Evolutionary conservation across 2,329 filamentous ascomycete genomes (phyloP), one percentile per base, ranked within the genome.

Genomic region (Alternaria triticimaculans): DNA sequence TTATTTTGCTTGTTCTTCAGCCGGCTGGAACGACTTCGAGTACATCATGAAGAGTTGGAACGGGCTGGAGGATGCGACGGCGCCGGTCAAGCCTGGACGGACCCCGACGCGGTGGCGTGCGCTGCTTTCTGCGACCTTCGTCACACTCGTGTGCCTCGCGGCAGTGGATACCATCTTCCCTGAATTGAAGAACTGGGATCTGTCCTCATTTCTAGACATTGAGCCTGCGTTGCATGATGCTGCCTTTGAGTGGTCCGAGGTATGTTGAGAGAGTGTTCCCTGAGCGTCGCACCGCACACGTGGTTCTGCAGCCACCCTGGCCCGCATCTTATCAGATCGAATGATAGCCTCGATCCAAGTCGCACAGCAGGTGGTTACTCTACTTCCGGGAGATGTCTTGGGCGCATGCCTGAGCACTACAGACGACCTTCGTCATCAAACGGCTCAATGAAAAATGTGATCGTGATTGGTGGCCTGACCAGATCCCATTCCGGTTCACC

Each of bases 31-130:
- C 43, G 6, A 55, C 53, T 41, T 57, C 23, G 30, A 53, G 25
- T 11, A 55, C 65, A 70, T 57, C 33, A 73, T 74, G 72, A 75
- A 75, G 63, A 70, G 50, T 53, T 67, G 65, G 68, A 67, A 63
- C 45, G 68, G 51, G 58, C 25, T 62, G 33, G 64, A 55, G 46
- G 51, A 62, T 43, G 60, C 41, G 33, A 61, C 62, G 30, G 60
- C 55, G 26, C 55, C 64, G 45, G 60, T 58, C 41, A 55, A 58
- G 58, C 56, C 60, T 56, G 62, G 49, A 55, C 67, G 60, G 54
- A 60, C 55, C 64, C 58, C 64, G 51, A 58, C 63, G 46, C 55
- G 51, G 15, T 60, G 51, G 49, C 60, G 56, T 37, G 66, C 60
- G 25, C 43, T 73, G 57, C 37, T 41, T 18, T 66, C 62, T 41